Evolutionary conservation across 1,284 basidiomycete genomes (phyloP).

Genomic region (Chalciporus sp.): DNA sequence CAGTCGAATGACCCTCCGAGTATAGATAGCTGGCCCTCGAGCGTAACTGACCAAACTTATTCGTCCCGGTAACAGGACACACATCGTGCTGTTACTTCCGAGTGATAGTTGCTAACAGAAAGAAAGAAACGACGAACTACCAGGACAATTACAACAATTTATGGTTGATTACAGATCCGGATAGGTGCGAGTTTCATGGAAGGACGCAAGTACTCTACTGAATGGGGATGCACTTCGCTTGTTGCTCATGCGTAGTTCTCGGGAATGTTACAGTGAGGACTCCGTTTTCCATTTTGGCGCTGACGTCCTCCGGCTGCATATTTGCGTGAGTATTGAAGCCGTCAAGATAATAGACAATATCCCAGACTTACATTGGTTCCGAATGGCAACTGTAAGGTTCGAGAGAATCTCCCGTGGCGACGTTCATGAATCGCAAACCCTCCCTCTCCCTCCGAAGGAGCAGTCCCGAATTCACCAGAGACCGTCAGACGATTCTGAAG

Average conservation of each 20-base stretch:
- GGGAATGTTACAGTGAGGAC: constrained; percentile 36
- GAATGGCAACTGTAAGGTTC: constrained; percentile 39
- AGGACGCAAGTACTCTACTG: neutral
- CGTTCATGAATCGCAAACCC: constrained; percentile 41
- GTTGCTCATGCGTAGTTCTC: constrained; percentile 24
- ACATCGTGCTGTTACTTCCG: too few relatives aligned
- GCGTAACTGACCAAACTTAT: too few relatives aligned
- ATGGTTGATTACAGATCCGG: too few relatives aligned
- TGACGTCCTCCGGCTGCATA: constrained; percentile 5
- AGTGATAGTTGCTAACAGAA: too few relatives aligned
- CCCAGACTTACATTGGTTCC: constrained; percentile 37
- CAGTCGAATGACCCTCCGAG: too few relatives aligned
- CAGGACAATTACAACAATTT: neutral
- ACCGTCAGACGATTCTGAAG: constrained; percentile 41
- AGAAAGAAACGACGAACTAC: too few relatives aligned
- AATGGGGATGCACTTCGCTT: constrained; percentile 24
- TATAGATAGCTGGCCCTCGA: too few relatives aligned
- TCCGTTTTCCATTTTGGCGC: constrained; percentile 29
- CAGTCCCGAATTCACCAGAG: constrained; percentile 36
- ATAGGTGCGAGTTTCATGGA: neutral
- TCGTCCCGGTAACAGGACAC: too few relatives aligned
- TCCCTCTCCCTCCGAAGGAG: constrained; percentile 30
- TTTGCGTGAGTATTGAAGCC: neutral
- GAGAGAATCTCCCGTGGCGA: constrained; percentile 37
- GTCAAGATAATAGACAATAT: neutral